Evolutionary conservation across 2,329 filamentous ascomycete species (phyloP), one percentile per base, ranked within the genome.

Genomic region (Monilinia vaccinii-corymbosi): DNA sequence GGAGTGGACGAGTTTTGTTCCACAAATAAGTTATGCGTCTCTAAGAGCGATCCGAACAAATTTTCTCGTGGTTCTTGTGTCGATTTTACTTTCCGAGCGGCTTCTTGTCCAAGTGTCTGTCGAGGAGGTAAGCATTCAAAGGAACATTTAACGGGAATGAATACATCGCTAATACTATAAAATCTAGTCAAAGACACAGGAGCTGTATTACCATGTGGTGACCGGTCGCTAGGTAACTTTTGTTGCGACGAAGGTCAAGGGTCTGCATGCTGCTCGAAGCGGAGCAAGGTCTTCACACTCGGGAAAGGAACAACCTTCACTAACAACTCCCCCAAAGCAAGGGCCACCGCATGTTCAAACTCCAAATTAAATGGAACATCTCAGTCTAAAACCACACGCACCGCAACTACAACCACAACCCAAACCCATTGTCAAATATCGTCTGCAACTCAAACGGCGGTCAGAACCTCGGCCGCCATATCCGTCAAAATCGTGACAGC

Each of bases 231-330:
- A 14, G 61, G 64, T 16, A 31, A 55, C 13, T 65, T 63, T 32
- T 65, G 64, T 48, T 65, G 64, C 40, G 64, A 64, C 32, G 62
- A 64, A 45, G 64, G 62, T n/a, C 55, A 61, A 23, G 59, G 56
- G 25, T 44, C 44, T 36, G 40, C 14, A 28, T 65, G 64, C 21
- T 65, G 64, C 49, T 34, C 45, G n/a, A 58, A 46, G 0, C 36
- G 52, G 11, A 56, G 52, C 5, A 64, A 64, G 10, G 34, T 65
- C 21, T 21, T 65, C 5, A 62, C 46, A 7, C 34, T 65, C 9
- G 62, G 61, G 9, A 42, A 10, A 44, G 36, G 32, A 32, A 58
- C 18, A 21, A 52, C 25, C 6, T 58, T 52, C 18, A 44, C 46
- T 4, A 23, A 40, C 5, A 36, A 32, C n/a, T 45, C n/a, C 21